These are phyloP conservation scores for Dunaliella primolecta DNA, from an alignment of 139 green algal genomes.

Conservation along the genomic window DNA sequence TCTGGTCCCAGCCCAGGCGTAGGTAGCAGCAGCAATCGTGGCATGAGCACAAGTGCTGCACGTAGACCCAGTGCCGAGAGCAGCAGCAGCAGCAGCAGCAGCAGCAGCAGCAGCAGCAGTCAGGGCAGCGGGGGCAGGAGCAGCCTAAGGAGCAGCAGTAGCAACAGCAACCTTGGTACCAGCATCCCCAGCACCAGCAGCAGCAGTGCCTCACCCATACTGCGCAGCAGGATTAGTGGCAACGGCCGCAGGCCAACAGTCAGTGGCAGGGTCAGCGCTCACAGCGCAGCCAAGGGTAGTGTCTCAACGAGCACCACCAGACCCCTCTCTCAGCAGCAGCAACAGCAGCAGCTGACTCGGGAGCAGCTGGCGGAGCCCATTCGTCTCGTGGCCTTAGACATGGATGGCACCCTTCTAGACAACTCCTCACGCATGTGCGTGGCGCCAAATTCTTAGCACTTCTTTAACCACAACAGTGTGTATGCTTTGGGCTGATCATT, in stretches of 20 bases:
- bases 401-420: conserved; percentile 35
- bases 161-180: too few species aligned
- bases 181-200: too few species aligned
- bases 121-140: too few species aligned
- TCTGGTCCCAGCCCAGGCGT: too few species aligned
- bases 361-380: conserved; percentile 15
- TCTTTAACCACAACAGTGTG: not conserved
- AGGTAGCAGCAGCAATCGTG: too few species aligned
- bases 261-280: not conserved
- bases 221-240: conserved; percentile 3
- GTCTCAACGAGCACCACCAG: not conserved
- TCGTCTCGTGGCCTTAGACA: conserved; percentile 70
- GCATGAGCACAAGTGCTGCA: too few species aligned
- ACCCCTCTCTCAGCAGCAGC: too few species aligned
- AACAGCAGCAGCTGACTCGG: not conserved
- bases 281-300: not conserved
- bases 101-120: conserved; percentile 4
- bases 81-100: not conserved
- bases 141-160: conserved; percentile 6
- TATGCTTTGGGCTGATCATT: too few species aligned
- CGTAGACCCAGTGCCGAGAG: too few species aligned
- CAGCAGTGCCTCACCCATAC: conserved; percentile 6
- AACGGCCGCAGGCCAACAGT: too few species aligned
- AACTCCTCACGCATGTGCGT: not conserved
- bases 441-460: not conserved